Percentiles rank a stretch among this genome's conserved stretches.
Evolutionary conservation across 2,329 filamentous ascomycete species (phyloP).

Genomic region (Helminthosporium solani): DNA sequence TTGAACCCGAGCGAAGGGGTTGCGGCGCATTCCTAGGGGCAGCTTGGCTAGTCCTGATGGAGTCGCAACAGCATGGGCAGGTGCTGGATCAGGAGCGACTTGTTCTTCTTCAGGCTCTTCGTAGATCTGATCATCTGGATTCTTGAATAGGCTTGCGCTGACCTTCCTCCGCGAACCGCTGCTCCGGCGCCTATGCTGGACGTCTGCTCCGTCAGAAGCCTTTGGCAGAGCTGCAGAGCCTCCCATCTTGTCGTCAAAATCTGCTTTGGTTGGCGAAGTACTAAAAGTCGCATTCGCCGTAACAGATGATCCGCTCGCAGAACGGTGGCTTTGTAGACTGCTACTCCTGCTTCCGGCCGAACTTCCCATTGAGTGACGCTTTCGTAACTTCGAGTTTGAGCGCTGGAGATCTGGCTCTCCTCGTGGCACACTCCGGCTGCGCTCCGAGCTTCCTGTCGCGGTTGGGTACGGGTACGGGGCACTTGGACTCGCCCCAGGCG

Average conservation of each 20-base stretch:
- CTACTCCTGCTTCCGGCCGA: conserved; percentile 36
- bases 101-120: conserved; percentile 70
- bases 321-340: conserved; percentile 41
- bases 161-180: conserved; percentile 69
- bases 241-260: conserved; percentile 17
- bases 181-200: conserved; percentile 53
- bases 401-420: conserved; percentile 36
- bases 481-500: conserved; percentile 60
- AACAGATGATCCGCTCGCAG: conserved; percentile 32
- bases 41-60: conserved; percentile 44
- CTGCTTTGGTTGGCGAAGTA: conserved; percentile 24
- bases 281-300: conserved; percentile 18
- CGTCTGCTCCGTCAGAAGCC: conserved; percentile 26
- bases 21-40: conserved; percentile 58
- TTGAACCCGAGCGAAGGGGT: conserved; percentile 64
- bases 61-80: conserved; percentile 31
- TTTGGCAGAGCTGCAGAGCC: conserved; percentile 41
- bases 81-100: conserved; percentile 25
- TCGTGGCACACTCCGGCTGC: conserved; percentile 45
- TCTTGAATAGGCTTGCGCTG: conserved; percentile 68
- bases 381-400: conserved; percentile 34
- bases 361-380: conserved; percentile 42
- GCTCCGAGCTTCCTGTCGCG: conserved; percentile 69
- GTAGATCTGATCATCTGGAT: conserved; percentile 78
- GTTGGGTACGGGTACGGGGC: conserved; percentile 58